Percentiles rank a stretch among this genome's conserved stretches.
These are phyloP conservation scores for Fusarium verticillioides DNA, from an alignment of 2,329 filamentous ascomycete species.

Conservation along the genomic window DNA sequence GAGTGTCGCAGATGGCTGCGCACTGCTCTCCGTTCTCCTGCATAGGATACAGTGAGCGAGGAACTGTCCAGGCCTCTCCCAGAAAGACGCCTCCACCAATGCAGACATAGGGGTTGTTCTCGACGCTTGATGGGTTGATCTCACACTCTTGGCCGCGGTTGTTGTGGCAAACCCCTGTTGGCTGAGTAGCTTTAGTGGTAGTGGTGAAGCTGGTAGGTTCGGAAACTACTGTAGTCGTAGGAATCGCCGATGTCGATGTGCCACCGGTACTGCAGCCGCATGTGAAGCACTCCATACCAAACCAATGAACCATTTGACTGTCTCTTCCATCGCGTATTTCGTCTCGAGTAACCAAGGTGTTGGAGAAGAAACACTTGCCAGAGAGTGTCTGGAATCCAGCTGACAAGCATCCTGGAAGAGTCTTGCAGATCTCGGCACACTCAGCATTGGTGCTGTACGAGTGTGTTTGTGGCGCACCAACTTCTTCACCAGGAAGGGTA, in stretches of 20 bases:
- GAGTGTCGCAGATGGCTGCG: conserved; percentile 12
- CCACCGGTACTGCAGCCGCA: background rate
- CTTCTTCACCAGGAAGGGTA: background rate
- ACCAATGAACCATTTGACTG: background rate
- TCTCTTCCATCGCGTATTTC: background rate
- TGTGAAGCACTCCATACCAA: background rate
- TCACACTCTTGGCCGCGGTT: conserved; percentile 9
- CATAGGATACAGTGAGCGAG: background rate
- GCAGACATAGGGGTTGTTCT: background rate
- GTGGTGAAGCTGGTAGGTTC: background rate
- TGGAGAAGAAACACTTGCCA: background rate
- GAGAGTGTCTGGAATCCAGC: background rate
- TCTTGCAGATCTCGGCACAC: background rate
- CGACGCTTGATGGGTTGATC: background rate
- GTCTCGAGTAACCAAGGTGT: background rate
- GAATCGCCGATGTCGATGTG: background rate
- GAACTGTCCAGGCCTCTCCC: background rate
- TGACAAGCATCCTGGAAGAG: background rate
- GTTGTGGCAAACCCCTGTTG: background rate
- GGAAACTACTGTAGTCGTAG: background rate
- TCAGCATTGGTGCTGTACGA: background rate
- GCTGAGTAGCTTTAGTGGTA: background rate
- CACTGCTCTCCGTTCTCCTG: conserved; percentile 15
- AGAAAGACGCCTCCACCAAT: background rate
- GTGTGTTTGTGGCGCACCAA: background rate